Evolutionary conservation across 768 basidiomycete genomes (phyloP).

Genomic region (Lactarius psammicola): DNA sequence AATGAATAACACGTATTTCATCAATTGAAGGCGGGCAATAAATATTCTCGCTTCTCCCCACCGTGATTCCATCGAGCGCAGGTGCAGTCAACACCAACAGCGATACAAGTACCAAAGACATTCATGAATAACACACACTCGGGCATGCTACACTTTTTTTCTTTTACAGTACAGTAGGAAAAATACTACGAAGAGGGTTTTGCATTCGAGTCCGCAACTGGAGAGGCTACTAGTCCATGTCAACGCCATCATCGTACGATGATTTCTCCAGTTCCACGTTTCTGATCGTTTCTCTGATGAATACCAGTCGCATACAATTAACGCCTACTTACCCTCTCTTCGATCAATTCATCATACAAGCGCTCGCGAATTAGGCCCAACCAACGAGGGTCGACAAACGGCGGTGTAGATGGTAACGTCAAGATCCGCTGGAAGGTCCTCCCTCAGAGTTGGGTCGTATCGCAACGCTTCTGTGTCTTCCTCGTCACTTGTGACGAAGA

Average conservation of each 20-base stretch:
- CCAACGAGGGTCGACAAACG: too few species aligned
- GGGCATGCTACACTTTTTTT: background rate
- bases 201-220: background rate
- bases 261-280: background rate
- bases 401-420: background rate
- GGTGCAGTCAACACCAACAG: too few species aligned
- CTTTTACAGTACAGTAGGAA: too few species aligned
- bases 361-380: background rate
- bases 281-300: background rate
- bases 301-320: background rate
- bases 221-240: background rate
- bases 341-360: background rate
- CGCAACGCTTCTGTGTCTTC: background rate
- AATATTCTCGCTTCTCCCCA: background rate
- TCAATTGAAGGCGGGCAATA: background rate
- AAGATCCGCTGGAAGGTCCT: background rate
- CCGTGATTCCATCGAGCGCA: background rate
- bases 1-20: conserved; percentile 3
- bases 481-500: background rate
- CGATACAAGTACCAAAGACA: background rate
- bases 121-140: background rate
- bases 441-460: background rate
- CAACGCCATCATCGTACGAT: background rate
- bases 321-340: background rate
- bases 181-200: background rate